Evolutionary conservation across 495 filamentous ascomycete genomes (phyloP), one percentile per base, ranked within the genome.

Genomic region (Neurospora pannonica): DNA sequence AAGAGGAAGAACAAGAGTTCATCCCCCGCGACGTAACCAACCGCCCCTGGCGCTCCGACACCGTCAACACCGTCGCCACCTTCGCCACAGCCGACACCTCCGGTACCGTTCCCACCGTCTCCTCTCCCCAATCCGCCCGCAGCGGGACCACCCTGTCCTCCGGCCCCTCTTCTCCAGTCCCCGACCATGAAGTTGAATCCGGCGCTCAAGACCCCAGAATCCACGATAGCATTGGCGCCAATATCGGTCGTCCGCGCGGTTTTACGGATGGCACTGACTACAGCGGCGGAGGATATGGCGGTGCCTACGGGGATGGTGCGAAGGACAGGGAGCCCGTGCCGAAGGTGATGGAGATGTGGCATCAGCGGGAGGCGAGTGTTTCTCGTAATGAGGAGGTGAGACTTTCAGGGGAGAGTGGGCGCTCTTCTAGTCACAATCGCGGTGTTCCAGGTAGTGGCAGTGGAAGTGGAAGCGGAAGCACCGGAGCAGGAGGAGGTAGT

Each of bases 131-230:
- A 46, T 81, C 79, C 8, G 21, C 74, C 17, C 73, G 46, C 40
- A 81, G 78, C 73, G 70, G 71, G 2, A 77, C 38, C 11, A 78
- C 76, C n/a, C 39, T 77, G 0, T 76, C 78, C 10, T 77, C 79
- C 0, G 71, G 76, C 0, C 76, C 79, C 0, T 71, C 73, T 0
- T 79, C 78, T 1, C 76, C 78, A 0, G 46, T 71, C 24, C 75
- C 74, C 5, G 36, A 40, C 15, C 17, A 17, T 5, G 17, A 8
- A 38, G 9, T 36, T 71, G n/a, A 34, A 2, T 36, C 70, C 38
- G 70, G 71, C 70, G 76, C 21, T 38, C 77, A 74, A 28, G 70
- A 76, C 7, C 71, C 72, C 0, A 54, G 72, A 1, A 78, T 78
- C 24, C 75, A 71, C 0, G 77, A 76, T 15, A 75, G 73, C 70